Conservation (phyloP, 2,329 filamentous ascomycete genomes). For the Aspergillus sp. region DNA sequence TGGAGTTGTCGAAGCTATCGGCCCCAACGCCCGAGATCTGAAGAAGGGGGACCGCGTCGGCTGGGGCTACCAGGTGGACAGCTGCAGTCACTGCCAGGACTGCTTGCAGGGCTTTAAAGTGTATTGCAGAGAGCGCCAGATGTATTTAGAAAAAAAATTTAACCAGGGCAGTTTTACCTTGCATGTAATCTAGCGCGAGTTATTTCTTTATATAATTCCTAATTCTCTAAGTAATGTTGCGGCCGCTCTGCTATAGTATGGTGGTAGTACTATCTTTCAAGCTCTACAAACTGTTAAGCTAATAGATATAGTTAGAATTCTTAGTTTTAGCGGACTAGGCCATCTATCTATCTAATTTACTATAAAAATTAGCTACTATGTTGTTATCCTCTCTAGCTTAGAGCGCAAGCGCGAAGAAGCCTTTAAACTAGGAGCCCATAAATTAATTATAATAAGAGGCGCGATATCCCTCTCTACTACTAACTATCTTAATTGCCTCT, state of each 20-base stretch:
- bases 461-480: conserved; percentile 3
- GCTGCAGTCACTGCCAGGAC: conserved; percentile 41
- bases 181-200: conserved; percentile 43
- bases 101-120: conserved; percentile 23
- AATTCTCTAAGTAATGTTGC: conserved; percentile 30
- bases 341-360: conserved; percentile 73
- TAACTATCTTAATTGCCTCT: conserved; percentile 28
- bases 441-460: conserved; percentile 63
- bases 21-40: conserved; percentile 50
- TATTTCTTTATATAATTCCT: conserved; percentile 42
- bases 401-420: conserved; percentile 34
- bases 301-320: conserved; percentile 70
- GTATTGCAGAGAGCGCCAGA: conserved; percentile 33
- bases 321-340: conserved; percentile 73
- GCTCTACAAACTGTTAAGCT: conserved; percentile 67
- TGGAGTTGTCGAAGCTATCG: conserved; percentile 55
- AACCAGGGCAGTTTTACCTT: conserved; percentile 43
- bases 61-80: conserved; percentile 41
- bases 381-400: conserved; percentile 36
- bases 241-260: conserved; percentile 42
- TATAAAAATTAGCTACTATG: conserved; percentile 69
- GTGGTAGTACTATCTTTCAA: conserved; percentile 49
- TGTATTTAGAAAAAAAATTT: conserved; percentile 38
- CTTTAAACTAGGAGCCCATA: conserved; percentile 59
- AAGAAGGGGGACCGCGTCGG: conserved; percentile 50